Evolutionary conservation across 768 basidiomycete species (phyloP), one percentile per base, ranked within the genome.

Genomic region (Russula vinacea): DNA sequence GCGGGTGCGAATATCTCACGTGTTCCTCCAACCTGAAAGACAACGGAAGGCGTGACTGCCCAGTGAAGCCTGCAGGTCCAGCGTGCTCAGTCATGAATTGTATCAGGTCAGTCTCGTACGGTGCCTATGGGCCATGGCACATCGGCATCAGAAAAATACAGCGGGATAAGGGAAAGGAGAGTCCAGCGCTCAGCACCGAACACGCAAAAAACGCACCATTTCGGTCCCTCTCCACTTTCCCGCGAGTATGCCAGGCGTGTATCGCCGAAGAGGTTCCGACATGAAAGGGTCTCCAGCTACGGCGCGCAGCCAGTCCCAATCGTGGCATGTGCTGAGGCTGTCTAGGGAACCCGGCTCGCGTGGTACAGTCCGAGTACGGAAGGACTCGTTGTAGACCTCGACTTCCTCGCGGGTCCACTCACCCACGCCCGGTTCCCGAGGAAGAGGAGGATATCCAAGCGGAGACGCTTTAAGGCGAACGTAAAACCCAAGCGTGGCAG

Each of bases 11-110:
- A 37, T 55, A 62, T 26, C 58, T 52, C 32, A 64, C 58, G 44
- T 68, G 66, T 37, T 68, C 68, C 53, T 67, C 56, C 22, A 68
- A 56, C 2, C n/a, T 9, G 32, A 57, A 67, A 39, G 40, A 68
- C 16, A 68, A 33, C 11, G 66, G 66, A 4, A 37, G 1, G 8
- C 62, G 62, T 32, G 62, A 62, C 1, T 56, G 22, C 3, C n/a
- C 59, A 14, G 50, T 29, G 5, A 67, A 39, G 1, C 59, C 33
- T 37, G 66, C 50, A 22, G 62, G 55, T 3, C 59, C 40, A 5
- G 62, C 59, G 0, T 52, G 51, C 26, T 55, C 62, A 3, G 42
- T 54, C 44, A 65, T 57, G 50, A 65, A 61, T 0, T 33, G 59
- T 16, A n/a, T 51, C 26, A 60, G 22, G 26, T 61, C 55, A 29